phyloP scores from a whole-genome alignment of 805 yeast genomes.

The Saturnispora hagleri region DNA sequence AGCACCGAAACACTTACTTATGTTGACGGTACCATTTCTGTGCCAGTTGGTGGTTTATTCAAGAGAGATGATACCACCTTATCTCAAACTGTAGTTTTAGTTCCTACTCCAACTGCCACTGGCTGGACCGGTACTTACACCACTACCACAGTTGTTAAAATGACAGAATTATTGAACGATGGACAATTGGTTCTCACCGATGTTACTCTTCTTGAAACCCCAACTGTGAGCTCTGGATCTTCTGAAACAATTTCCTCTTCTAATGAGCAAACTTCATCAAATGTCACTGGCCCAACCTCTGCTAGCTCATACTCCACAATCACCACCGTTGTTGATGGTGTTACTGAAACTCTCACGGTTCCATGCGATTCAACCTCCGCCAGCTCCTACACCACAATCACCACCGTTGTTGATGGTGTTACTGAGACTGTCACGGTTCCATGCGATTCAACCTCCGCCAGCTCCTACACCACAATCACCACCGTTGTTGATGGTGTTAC shows the following conservation, averaged over 20 bases:
- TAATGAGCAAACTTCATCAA: not conserved
- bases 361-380: slow-evolving; percentile 1
- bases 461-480: not conserved
- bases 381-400: not conserved
- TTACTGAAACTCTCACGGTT: slow-evolving; percentile 3
- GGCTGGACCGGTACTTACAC: not conserved
- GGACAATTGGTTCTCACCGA: not conserved
- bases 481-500: not conserved
- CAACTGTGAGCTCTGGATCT: not conserved
- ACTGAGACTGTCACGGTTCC: not conserved
- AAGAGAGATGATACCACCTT: slow-evolving; percentile 6
- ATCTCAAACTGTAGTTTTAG: slow-evolving; percentile 1
- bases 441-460: not conserved
- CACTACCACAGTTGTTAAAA: not conserved
- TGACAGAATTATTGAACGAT: slow-evolving; percentile 1
- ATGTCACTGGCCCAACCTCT: not conserved
- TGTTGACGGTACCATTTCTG: not conserved
- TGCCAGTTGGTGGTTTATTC: slow-evolving; percentile 3
- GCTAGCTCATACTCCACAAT: not conserved
- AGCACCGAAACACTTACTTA: not conserved
- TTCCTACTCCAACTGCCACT: slow-evolving; percentile 3
- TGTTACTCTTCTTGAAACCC: slow-evolving; percentile 1
- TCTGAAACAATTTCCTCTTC: not conserved
- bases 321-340: slow-evolving; percentile 8
- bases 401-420: not conserved